phyloP scores from a whole-genome alignment of 345 rosid genomes.

The Hevea brasiliensis region DNA sequence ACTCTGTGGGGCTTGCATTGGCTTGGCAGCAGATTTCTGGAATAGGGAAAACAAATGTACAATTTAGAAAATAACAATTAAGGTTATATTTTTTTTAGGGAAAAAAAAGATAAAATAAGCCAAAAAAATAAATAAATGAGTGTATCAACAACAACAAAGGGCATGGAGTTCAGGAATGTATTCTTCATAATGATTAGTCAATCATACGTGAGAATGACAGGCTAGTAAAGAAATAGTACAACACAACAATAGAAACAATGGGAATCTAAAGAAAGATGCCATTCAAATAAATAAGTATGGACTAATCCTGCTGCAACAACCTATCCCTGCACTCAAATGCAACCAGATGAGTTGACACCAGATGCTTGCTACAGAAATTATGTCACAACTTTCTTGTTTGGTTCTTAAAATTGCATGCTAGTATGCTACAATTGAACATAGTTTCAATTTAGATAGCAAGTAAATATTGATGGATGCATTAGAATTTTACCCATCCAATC shows the following conservation, averaged over 20 bases:
- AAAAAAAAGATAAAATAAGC: not conserved
- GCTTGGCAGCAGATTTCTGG: slow-evolving; percentile 85
- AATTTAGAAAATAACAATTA: not conserved
- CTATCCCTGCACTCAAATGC: not conserved
- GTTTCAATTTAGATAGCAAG: not conserved
- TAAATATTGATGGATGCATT: not conserved
- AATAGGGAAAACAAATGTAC: not conserved
- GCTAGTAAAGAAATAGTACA: not conserved
- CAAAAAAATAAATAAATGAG: not conserved
- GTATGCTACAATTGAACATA: not conserved
- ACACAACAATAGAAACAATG: not conserved
- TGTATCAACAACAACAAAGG: not conserved
- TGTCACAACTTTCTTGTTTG: not conserved
- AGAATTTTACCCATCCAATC: not conserved
- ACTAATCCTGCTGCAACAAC: not conserved
- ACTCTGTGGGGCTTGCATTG: slow-evolving; percentile 58
- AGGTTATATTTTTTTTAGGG: too few relatives aligned
- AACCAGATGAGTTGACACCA: not conserved
- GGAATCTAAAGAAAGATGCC: not conserved
- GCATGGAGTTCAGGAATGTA: not conserved
- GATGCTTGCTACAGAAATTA: not conserved
- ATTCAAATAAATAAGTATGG: not conserved
- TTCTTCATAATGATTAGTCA: not conserved
- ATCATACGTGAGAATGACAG: not conserved
- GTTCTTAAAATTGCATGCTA: not conserved